Evolutionary conservation across 495 filamentous ascomycete genomes (phyloP), one percentile per base, ranked within the genome.

Genomic region (Tuber aestivum): DNA sequence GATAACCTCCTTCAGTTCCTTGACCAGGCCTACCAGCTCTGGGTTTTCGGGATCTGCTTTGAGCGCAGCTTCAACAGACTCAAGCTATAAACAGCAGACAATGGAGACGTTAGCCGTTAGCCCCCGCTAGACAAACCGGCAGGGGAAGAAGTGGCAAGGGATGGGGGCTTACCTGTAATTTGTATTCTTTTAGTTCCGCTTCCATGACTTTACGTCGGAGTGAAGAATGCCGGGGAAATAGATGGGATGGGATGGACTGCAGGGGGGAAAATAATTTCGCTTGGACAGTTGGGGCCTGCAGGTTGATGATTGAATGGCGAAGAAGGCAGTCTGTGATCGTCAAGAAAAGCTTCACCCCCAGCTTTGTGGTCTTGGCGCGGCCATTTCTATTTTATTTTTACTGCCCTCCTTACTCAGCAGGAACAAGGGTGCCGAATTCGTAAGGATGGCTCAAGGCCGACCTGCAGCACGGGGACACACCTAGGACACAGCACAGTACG

Each of bases 1-100:
- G 84, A 96, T 92, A 87, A 93, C 88, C 87, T 93, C 88, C 88
- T 93, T 89, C 84, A 97, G 89, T 88, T 97, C 93, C 85, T 86
- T 84, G 84, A 91, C 91, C 83, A 97, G 90, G 83, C 87, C 90
- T 77, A 89, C 88, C 82, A 97, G 90, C 85, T 95, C 94, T 80
- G 87, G 86, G 83, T 94, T 97, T 77, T 92, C 90, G 77, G 94
- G 91, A 82, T 96, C 93, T 84, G 92, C 90, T 86, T 91, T 90
- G 75, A 97, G 89, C 71, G 89, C 90, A 41, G 88, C 86, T 83
- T 90, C 84, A 69, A 96, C 92, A 38, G 91, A 90, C 85, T 96
- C 94, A 84, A 95, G 90, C 94, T 97, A 79, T 61, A 76, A 78
- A 61, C 35, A 37, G 37, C 65, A 18, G 42, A 71, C 74, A 72